A percentile compares a stretch with the other conserved stretches of the same genome.
Conservation (phyloP, 2,329 filamentous ascomycete species). For the Nemania abortiva region DNA sequence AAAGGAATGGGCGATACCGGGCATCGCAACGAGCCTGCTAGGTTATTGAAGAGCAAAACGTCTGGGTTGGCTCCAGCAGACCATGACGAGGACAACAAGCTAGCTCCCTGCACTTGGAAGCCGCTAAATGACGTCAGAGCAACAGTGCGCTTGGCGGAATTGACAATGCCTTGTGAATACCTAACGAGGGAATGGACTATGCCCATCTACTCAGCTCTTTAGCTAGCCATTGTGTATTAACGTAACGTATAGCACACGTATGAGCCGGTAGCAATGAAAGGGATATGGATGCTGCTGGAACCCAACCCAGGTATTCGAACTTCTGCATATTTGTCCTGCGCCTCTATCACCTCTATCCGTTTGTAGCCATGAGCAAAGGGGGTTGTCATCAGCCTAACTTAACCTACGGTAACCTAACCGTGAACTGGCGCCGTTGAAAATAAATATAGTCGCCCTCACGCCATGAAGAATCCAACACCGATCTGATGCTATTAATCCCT, state of each 20-base stretch:
- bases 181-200: background rate
- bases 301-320: background rate
- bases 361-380: constrained; percentile 13
- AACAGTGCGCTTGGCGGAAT: background rate
- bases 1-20: background rate
- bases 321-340: constrained; percentile 16
- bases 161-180: background rate
- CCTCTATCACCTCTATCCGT: constrained; percentile 19
- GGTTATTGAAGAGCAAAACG: too few species aligned
- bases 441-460: constrained; percentile 31
- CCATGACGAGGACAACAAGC: too few species aligned
- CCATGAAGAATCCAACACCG: constrained; percentile 40
- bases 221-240: background rate
- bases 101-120: background rate
- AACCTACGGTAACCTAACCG: constrained; percentile 7
- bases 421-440: constrained; percentile 22
- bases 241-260: background rate
- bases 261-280: background rate
- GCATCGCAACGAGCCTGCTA: background rate
- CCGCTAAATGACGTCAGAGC: constrained; percentile 27
- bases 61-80: too few species aligned
- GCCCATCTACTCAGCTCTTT: background rate
- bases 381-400: constrained; percentile 16
- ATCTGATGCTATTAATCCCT: constrained; percentile 42
- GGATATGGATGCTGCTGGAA: background rate